Percentiles rank a stretch among this genome's conserved stretches.
Evolutionary conservation across 2,329 filamentous ascomycete genomes (phyloP).

Genomic region (Cytospora paraplurivora): DNA sequence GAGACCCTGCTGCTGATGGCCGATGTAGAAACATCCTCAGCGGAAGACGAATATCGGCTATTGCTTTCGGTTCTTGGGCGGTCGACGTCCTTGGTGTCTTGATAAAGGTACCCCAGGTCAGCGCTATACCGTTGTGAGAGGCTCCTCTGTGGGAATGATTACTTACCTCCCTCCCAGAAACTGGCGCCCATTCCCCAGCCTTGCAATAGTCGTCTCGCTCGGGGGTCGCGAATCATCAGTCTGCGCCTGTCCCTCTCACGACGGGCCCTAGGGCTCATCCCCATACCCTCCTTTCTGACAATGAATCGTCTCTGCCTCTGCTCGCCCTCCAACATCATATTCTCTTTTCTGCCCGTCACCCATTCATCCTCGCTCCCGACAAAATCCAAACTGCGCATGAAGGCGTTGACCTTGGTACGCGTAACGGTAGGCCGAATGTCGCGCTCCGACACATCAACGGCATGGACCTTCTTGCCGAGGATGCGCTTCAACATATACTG

Average conservation of each 20-base stretch:
- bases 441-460: constrained; percentile 16
- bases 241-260: constrained; percentile 15
- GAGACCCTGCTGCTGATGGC: neutral
- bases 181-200: constrained; percentile 23
- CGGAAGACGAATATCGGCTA: neutral
- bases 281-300: constrained; percentile 2
- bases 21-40: neutral
- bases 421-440: constrained; percentile 7
- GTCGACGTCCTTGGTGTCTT: neutral
- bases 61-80: neutral
- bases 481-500: constrained; percentile 24
- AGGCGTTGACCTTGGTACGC: constrained; percentile 18
- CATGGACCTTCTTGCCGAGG: constrained; percentile 25
- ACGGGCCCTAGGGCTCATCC: constrained; percentile 2
- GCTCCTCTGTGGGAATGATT: neutral
- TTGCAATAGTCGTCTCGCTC: constrained; percentile 15
- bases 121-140: neutral
- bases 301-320: constrained; percentile 13
- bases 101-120: neutral
- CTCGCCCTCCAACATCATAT: neutral
- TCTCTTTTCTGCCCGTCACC: neutral
- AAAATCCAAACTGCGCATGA: constrained; percentile 23
- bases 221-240: constrained; percentile 8
- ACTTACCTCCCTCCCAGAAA: constrained; percentile 25
- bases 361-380: constrained; percentile 20